Percentiles rank a stretch among this genome's conserved stretches.
phyloP scores from a whole-genome alignment of 306 rosid species.

The Trifolium pratense region DNA sequence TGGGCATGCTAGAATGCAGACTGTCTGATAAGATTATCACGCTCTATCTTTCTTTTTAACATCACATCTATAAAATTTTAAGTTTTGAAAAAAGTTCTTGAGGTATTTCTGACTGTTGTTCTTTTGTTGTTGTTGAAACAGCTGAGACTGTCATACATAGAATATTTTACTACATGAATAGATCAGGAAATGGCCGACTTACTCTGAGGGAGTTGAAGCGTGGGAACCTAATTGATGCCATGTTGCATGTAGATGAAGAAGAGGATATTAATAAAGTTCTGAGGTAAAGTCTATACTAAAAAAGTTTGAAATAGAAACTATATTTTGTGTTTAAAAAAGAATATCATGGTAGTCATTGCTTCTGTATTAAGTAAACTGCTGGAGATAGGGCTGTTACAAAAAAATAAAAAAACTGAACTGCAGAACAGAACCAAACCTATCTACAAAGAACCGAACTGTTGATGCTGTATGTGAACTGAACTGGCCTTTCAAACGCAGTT shows the following conservation, averaged over 20 bases:
- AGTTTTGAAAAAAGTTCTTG: conserved; percentile 7
- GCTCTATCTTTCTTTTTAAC: neutral
- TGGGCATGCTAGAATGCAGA: conserved; percentile 25
- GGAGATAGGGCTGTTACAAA: neutral
- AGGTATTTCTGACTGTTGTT: conserved; percentile 42
- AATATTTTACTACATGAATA: conserved; percentile 67
- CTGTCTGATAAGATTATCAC: conserved; percentile 6
- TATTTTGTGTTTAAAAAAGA: conserved; percentile 26
- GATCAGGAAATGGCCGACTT: conserved; percentile 64
- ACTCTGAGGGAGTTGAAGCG: conserved; percentile 65
- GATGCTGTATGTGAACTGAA: too few relatives aligned
- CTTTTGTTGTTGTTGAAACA: conserved; percentile 48
- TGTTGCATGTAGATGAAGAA: conserved; percentile 70
- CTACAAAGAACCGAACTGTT: too few relatives aligned
- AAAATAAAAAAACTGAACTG: too few relatives aligned
- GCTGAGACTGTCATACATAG: conserved; percentile 70
- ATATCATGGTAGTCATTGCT: conserved; percentile 1
- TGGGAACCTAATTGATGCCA: conserved; percentile 66
- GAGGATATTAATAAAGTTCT: conserved; percentile 68
- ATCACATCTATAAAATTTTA: conserved; percentile 7
- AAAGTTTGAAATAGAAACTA: conserved; percentile 10
- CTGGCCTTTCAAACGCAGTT: too few relatives aligned
- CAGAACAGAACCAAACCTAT: too few relatives aligned
- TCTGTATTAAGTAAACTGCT: neutral
- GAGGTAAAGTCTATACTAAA: conserved; percentile 50